These are phyloP conservation scores for Hydnomerulius pinastri DNA, from an alignment of 768 basidiomycete species.

Conservation along the genomic window DNA sequence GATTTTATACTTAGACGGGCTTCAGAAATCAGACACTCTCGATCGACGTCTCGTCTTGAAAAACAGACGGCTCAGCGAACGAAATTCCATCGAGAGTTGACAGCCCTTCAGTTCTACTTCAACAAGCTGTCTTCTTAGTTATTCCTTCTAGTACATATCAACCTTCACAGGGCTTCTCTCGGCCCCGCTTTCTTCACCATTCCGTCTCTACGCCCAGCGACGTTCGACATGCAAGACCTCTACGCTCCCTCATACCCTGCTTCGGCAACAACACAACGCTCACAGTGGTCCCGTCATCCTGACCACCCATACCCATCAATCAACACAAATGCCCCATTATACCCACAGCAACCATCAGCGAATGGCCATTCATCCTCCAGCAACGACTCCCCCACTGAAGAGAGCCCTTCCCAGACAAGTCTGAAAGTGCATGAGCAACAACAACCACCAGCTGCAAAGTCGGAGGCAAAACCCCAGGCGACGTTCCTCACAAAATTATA, in stretches of 20 bases:
- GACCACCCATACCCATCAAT: conserved; percentile 39
- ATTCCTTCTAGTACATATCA: conserved; percentile 34
- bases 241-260: conserved; percentile 42
- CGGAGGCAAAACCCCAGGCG: conserved; percentile 81
- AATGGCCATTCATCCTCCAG: conserved; percentile 39
- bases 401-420: conserved; percentile 43
- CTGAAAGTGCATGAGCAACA: conserved; percentile 41
- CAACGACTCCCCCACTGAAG: conserved; percentile 48
- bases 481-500: conserved; percentile 98
- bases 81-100: conserved; percentile 11
- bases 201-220: conserved; percentile 43
- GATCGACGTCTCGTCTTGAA: conserved; percentile 31
- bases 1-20: conserved; percentile 39
- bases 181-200: conserved; percentile 30
- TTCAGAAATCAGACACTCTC: conserved; percentile 14
- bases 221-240: conserved; percentile 50
- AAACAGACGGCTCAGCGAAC: conserved; percentile 8
- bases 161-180: conserved; percentile 17
- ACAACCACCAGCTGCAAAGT: conserved; percentile 57
- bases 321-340: conserved; percentile 35
- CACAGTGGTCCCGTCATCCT: conserved; percentile 32
- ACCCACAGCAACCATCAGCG: conserved; percentile 34
- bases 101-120: conserved; percentile 27
- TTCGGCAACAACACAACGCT: conserved; percentile 41
- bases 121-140: conserved; percentile 30